A percentile compares a stretch with the other conserved stretches of the same genome.
These are phyloP conservation scores for Sarcocystis neurona DNA, from an alignment of 169 alveolate genomes.

Conservation along the genomic window DNA sequence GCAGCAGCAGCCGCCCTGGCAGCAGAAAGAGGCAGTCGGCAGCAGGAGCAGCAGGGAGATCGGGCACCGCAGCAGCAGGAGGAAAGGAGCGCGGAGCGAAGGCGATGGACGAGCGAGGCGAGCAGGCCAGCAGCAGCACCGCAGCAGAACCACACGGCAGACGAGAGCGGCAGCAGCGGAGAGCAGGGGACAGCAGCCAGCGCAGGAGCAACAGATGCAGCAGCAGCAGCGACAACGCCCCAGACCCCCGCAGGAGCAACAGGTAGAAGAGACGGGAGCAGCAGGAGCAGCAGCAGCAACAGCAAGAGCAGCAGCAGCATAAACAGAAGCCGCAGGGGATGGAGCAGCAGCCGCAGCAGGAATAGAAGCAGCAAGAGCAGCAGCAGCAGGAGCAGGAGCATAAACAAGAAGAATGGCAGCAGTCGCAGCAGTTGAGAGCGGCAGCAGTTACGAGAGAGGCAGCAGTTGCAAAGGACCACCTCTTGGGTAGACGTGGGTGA, in stretches of 20 bases:
- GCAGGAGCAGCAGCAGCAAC: background rate
- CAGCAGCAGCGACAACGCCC: background rate
- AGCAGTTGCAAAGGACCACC: background rate
- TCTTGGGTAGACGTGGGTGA: slow-evolving; percentile 2
- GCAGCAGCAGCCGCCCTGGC: too few species aligned
- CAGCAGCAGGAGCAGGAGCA: background rate
- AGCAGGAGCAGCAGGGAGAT: too few species aligned
- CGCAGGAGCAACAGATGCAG: too few species aligned
- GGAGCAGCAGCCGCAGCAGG: background rate
- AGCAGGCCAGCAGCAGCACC: too few species aligned
- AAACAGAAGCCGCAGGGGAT: background rate
- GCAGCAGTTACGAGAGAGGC: background rate
- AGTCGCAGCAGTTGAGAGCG: background rate
- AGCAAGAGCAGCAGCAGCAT: too few species aligned
- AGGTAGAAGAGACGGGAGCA: background rate
- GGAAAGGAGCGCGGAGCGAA: too few species aligned
- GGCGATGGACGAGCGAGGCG: too few species aligned
- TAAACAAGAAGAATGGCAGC: background rate
- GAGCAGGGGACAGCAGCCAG: too few species aligned
- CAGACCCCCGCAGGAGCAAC: background rate
- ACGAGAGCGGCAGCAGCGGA: too few species aligned
- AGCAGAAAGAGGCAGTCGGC: too few species aligned
- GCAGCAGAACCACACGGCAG: too few species aligned
- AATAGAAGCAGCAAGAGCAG: background rate
- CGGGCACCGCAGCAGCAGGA: too few species aligned